A percentile compares a stretch with the other conserved stretches of the same genome.
Evolutionary conservation across 129 eudicot genomes (phyloP).

Genomic region (Chrysanthemum seticuspe): DNA sequence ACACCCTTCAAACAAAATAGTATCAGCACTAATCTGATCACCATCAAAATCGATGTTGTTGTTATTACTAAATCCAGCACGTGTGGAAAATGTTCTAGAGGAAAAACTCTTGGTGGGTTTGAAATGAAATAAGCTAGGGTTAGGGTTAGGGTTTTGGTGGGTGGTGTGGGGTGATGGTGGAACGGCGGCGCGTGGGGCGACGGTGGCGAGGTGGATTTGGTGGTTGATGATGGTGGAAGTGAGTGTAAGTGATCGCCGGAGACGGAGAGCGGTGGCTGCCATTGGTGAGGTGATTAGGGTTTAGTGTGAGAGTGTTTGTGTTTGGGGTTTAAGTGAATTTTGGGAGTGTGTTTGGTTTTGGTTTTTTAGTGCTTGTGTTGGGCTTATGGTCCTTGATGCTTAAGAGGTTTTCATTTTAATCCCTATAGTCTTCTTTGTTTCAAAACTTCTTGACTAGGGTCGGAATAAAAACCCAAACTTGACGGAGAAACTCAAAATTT

Average conservation of each 20-base stretch:
- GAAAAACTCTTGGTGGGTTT: neutral
- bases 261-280: slow-evolving; percentile 53
- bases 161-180: slow-evolving; percentile 3
- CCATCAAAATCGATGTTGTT: slow-evolving; percentile 31
- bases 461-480: too few species aligned
- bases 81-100: slow-evolving; percentile 26
- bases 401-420: too few species aligned
- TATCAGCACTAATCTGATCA: slow-evolving; percentile 61
- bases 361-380: neutral
- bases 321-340: slow-evolving; percentile 31
- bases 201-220: slow-evolving; percentile 16
- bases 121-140: slow-evolving; percentile 24
- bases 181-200: slow-evolving; percentile 25
- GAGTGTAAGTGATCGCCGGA: slow-evolving; percentile 62
- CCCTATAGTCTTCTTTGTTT: too few species aligned
- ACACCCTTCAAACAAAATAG: slow-evolving; percentile 86
- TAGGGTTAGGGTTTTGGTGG: slow-evolving; percentile 44
- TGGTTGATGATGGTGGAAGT: slow-evolving; percentile 41
- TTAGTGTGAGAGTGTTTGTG: neutral
- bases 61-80: slow-evolving; percentile 22
- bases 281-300: slow-evolving; percentile 39
- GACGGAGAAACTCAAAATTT: too few species aligned
- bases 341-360: too few species aligned
- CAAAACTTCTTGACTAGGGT: neutral
- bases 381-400: neutral